Conservation (phyloP, 176 grass and related monocot species). For the Otatea glauca region DNA sequence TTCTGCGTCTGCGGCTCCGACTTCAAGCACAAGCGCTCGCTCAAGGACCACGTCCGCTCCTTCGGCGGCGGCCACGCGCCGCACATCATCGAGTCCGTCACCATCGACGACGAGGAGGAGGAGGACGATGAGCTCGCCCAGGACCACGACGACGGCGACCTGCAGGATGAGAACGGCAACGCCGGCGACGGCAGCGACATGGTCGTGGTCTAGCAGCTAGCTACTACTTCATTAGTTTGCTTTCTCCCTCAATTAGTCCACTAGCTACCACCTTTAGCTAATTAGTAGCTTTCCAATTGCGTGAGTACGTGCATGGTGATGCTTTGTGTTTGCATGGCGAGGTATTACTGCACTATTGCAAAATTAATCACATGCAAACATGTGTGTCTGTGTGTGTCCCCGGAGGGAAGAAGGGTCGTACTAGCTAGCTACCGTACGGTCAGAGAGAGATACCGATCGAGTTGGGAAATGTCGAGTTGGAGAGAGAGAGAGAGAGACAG, state of each 20-base stretch:
- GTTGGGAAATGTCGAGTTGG: background rate
- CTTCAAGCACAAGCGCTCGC: slow-evolving; percentile 97
- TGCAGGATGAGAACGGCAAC: slow-evolving; percentile 24
- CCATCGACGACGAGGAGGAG: slow-evolving; percentile 40
- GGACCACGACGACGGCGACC: slow-evolving; percentile 40
- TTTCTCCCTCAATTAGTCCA: too few species aligned
- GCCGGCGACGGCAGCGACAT: slow-evolving; percentile 41
- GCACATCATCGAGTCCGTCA: slow-evolving; percentile 71
- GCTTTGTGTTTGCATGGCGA: slow-evolving; percentile 21
- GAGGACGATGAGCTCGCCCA: slow-evolving; percentile 37
- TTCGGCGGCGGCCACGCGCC: slow-evolving; percentile 91
- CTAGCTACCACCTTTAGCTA: background rate
- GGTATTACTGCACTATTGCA: background rate
- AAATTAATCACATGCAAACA: background rate
- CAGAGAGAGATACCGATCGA: slow-evolving; percentile 4
- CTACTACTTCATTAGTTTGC: background rate
- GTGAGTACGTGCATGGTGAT: background rate
- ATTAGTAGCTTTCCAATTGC: background rate
- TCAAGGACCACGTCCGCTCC: slow-evolving; percentile 88
- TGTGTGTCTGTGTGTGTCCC: slow-evolving; percentile 3
- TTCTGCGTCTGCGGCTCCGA: slow-evolving; percentile 91
- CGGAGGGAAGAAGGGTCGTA: slow-evolving; percentile 8
- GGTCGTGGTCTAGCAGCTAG: slow-evolving; percentile 26
- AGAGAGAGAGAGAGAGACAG: background rate
- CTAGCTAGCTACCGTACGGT: slow-evolving; percentile 21